phyloP scores from a whole-genome alignment of 306 rosid genomes.

The Vicia villosa region DNA sequence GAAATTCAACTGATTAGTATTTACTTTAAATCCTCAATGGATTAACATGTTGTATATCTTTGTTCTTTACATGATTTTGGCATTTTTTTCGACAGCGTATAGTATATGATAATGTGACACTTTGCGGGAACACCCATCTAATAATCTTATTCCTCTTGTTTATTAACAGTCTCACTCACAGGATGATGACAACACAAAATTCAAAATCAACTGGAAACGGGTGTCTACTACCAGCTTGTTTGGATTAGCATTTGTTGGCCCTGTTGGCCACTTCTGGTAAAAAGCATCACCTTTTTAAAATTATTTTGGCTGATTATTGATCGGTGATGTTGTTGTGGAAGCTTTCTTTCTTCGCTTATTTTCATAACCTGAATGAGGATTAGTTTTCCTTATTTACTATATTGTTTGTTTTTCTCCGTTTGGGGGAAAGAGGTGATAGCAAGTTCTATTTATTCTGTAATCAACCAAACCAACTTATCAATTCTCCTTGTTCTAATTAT shows the following conservation, averaged over 20 bases:
- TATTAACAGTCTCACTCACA: conserved; percentile 32
- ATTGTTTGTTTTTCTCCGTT: neutral
- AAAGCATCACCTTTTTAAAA: conserved; percentile 24
- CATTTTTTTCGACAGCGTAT: conserved; percentile 20
- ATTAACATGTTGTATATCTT: conserved; percentile 24
- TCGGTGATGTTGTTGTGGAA: conserved; percentile 31
- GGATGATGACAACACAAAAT: conserved; percentile 45
- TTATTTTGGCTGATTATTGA: conserved; percentile 13
- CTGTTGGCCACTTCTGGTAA: conserved; percentile 69
- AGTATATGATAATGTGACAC: neutral
- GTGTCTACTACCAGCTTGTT: conserved; percentile 58
- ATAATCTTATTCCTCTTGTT: conserved; percentile 25
- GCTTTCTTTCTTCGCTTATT: conserved; percentile 3
- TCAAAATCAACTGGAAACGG: conserved; percentile 61
- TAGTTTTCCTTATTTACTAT: no score
- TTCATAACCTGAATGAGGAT: conserved; percentile 10
- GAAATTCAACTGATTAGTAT: conserved; percentile 7
- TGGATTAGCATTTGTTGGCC: conserved; percentile 64
- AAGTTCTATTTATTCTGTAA: conserved; percentile 11
- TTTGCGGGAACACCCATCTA: neutral
- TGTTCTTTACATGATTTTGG: neutral
- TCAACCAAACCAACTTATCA: conserved; percentile 5
- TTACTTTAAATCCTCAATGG: conserved; percentile 3
- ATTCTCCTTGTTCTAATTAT: conserved; percentile 15
- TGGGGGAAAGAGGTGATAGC: neutral